Base-by-base conservation (phyloP, 768 basidiomycete species). In the Leccinum subtestaceum region DNA sequence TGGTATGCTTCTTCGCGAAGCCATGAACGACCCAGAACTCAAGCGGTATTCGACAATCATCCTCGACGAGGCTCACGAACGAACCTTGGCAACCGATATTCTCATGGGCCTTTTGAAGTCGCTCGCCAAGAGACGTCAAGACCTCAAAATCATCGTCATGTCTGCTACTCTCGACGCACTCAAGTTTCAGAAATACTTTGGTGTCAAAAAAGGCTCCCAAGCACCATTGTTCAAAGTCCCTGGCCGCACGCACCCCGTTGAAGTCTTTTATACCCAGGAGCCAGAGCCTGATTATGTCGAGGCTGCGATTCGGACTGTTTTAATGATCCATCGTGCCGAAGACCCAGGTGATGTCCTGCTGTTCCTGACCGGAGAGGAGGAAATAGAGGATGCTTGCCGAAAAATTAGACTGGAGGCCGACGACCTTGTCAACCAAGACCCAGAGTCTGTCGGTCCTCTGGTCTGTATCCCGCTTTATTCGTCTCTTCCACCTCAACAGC, bases 131-230 rank as follows among this genome's bases (percentile, higher is more conserved):
- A 84, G 82, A 62, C 86, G 97, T 34, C 61, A 82, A 1, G 96
- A 99, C 72, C 85, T 99, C 63, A 98, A 97, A 78, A 88, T 98
- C 72, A 95, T 99, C 62, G 77, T 99, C 80, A 99, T 99, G 96
- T 94, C 91, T 40, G 97, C 97, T 15, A 99, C 97, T 1, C 87
- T 99, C 19, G 96, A 98, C 68, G 93, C 96, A 1, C 81, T 90
- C 70, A 98, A 98, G 73, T 98, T 98, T 76, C 94, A 95, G 72
- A 91, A 88, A 67, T 99, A 98, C 80, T 98, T 98, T 71, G 81
- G 80, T 40, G 68, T 84, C 56, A 76, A 76, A 53, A 54, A 55
- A 17, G 61, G 60, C 6, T 66, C 73, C 15, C 67, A 78, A 2
- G 92, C 90, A 1, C 93, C 93, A 0, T 76, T 94, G 3, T 93